Percentiles rank a stretch among this genome's conserved stretches.
Conservation (phyloP, 768 basidiomycete species). For the Lactarius sp. region DNA sequence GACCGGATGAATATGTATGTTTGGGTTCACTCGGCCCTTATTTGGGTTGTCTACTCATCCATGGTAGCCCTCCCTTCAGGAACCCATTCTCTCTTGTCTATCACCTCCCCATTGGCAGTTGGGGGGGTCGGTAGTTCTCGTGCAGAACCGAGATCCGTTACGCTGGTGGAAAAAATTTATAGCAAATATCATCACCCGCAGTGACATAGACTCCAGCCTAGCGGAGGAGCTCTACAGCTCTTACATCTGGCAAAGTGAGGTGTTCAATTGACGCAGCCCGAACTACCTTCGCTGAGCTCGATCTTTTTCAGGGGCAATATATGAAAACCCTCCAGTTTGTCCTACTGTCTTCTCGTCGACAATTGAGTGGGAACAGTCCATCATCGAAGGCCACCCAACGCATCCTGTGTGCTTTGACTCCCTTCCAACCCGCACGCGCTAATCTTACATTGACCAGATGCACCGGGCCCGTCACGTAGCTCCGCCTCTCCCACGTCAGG, state of each 20-base stretch:
- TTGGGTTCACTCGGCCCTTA: not conserved
- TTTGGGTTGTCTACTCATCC: not conserved
- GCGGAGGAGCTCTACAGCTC: conserved; percentile 43
- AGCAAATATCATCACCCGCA: conserved; percentile 34
- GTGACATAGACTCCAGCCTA: conserved; percentile 34
- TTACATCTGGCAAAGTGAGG: conserved; percentile 42
- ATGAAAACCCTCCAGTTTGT: conserved; percentile 39
- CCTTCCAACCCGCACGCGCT: not conserved
- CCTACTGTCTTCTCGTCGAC: conserved; percentile 40
- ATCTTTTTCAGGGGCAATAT: conserved; percentile 35
- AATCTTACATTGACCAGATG: conserved; percentile 39
- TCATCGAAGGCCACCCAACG: conserved; percentile 55
- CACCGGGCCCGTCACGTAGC: conserved; percentile 45
- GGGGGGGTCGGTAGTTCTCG: conserved; percentile 29
- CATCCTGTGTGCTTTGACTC: conserved; percentile 42
- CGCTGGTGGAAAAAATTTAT: conserved; percentile 43
- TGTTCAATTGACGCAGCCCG: not conserved
- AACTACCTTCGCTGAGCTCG: not conserved
- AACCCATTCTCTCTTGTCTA: conserved; percentile 34
- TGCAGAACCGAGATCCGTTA: conserved; percentile 34
- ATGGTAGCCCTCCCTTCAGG: conserved; percentile 28
- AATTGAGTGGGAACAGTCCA: conserved; percentile 55
- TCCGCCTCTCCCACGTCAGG: conserved; percentile 23
- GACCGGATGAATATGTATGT: conserved; percentile 4
- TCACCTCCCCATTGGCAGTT: conserved; percentile 39